A percentile compares a stretch with the other conserved stretches of the same genome.
Conservation (phyloP, 106 monocot species). For the Acorus calamus region DNA sequence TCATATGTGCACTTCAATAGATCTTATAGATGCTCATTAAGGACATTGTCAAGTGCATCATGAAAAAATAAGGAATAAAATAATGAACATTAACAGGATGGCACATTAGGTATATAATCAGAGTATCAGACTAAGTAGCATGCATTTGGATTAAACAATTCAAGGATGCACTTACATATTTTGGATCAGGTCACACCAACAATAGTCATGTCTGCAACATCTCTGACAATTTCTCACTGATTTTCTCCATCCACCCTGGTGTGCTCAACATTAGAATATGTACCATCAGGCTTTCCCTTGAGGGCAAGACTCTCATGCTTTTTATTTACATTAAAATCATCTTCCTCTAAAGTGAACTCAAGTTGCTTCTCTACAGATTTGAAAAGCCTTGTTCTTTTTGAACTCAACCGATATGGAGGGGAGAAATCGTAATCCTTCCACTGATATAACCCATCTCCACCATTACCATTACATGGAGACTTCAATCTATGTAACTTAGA, state of each 20-base stretch:
- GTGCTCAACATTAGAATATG: constrained; percentile 1
- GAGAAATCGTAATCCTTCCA: constrained; percentile 17
- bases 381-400: constrained; percentile 30
- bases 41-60: no score
- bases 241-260: constrained; percentile 7
- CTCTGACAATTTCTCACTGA: background rate
- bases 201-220: constrained; percentile 15
- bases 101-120: no score
- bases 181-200: constrained; percentile 17
- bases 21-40: no score
- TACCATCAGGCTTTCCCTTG: background rate
- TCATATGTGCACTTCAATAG: no score
- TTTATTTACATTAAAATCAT: constrained; percentile 1
- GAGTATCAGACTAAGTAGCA: no score
- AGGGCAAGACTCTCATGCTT: constrained; percentile 1
- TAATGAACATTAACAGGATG: no score
- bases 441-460: no score
- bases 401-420: constrained; percentile 54
- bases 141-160: background rate
- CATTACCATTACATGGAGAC: constrained; percentile 2
- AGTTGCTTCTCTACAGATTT: constrained; percentile 66
- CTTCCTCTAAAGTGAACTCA: constrained; percentile 43
- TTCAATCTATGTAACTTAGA: constrained; percentile 4
- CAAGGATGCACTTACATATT: constrained; percentile 11
- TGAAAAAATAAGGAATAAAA: no score